Percentiles rank a stretch among this genome's conserved stretches.
Evolutionary conservation across 2,329 filamentous ascomycete genomes (phyloP).

Genomic region (Aureobasidium lini): DNA sequence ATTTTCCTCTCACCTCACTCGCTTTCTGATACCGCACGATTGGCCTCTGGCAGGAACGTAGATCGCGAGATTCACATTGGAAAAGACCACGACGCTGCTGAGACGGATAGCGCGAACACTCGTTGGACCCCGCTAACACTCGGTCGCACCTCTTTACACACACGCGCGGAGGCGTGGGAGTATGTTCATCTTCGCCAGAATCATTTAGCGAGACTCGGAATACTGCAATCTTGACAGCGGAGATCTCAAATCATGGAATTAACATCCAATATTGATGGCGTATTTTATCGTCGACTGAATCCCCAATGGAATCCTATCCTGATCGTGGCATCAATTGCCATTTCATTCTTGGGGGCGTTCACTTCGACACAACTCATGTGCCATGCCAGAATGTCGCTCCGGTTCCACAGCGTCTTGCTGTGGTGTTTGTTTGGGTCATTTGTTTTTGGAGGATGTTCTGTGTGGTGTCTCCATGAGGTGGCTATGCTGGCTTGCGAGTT

Average conservation of each 20-base stretch:
- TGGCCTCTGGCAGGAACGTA: too few relatives aligned
- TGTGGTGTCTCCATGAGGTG: constrained; percentile 28
- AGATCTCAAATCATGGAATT: not conserved
- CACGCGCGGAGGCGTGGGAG: not conserved
- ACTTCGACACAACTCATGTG: constrained; percentile 29
- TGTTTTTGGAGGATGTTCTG: constrained; percentile 28
- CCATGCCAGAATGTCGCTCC: constrained; percentile 25
- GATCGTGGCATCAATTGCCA: constrained; percentile 26
- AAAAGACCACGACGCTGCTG: not conserved
- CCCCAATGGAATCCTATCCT: constrained; percentile 23
- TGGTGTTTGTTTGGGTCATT: constrained; percentile 26
- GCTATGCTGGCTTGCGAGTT: constrained; percentile 29
- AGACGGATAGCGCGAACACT: not conserved
- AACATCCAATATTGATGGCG: not conserved
- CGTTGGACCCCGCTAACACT: too few relatives aligned
- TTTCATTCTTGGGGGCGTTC: constrained; percentile 27
- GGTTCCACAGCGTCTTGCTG: constrained; percentile 24
- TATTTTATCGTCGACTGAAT: constrained; percentile 13
- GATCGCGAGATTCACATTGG: not conserved
- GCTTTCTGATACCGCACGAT: not conserved
- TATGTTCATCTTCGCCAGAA: not conserved
- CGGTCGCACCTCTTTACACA: not conserved
- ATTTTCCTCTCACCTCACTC: not conserved
- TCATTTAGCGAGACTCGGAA: not conserved
- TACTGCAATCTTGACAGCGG: not conserved